Conservation (phyloP, 2,329 filamentous ascomycete genomes). For the Cercospora sojina region DNA sequence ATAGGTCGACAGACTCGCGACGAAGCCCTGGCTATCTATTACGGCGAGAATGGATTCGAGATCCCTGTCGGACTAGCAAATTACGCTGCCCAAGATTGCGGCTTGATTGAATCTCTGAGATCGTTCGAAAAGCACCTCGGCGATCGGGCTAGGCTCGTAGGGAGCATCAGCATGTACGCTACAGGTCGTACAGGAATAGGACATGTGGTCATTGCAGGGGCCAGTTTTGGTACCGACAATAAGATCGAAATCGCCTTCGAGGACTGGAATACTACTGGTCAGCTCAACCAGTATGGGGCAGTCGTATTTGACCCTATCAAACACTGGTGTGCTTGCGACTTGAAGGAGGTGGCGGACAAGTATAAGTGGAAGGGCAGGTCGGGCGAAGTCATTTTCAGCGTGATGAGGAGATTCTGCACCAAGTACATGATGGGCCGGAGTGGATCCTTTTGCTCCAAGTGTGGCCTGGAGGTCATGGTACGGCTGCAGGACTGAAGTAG, state of each 20-base stretch:
- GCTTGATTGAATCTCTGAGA: neutral
- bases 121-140: neutral
- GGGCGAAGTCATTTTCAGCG: neutral
- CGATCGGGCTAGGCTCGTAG: neutral
- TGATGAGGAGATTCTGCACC: neutral
- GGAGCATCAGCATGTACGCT: neutral
- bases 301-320: neutral
- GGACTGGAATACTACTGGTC: neutral
- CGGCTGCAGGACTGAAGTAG: neutral
- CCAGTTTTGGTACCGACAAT: neutral
- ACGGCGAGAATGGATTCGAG: slow-evolving; percentile 1
- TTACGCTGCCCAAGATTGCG: neutral
- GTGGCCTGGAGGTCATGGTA: neutral
- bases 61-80: neutral
- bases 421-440: neutral
- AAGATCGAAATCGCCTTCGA: neutral
- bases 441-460: neutral
- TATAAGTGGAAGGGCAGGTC: neutral
- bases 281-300: neutral
- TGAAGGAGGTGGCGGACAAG: neutral
- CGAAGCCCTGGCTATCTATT: neutral
- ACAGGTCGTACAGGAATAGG: neutral
- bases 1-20: neutral
- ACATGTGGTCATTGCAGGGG: neutral
- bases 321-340: neutral